A percentile compares a stretch with the other conserved stretches of the same genome.
Conservation (phyloP, 2,329 filamentous ascomycete species). For the Berkeleyomyces rouxiae region DNA sequence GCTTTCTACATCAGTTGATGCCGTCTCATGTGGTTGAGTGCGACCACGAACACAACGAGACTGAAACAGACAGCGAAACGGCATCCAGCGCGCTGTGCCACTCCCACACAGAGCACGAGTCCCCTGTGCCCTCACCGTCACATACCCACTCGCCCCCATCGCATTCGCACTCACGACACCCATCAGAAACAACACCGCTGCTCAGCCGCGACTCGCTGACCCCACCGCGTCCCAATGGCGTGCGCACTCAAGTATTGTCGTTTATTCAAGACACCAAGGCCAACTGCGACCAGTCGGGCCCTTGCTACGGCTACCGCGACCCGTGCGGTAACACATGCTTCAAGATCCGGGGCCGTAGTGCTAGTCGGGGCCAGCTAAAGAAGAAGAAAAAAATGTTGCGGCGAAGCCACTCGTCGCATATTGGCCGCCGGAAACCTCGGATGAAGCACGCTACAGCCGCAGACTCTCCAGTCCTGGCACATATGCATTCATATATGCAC, state of each 20-base stretch:
- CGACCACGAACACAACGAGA: conserved; percentile 52
- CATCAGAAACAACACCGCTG: background rate
- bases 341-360: conserved; percentile 27
- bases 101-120: background rate
- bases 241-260: conserved; percentile 42
- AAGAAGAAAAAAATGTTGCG: background rate
- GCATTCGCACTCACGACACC: too few species aligned
- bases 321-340: conserved; percentile 50
- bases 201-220: conserved; percentile 27
- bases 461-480: background rate
- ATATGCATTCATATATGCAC: background rate
- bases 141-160: background rate
- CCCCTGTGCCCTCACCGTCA: background rate
- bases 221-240: conserved; percentile 23
- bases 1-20: conserved; percentile 54
- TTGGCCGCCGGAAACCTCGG: background rate
- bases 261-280: conserved; percentile 49
- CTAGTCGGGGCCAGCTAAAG: background rate
- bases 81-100: background rate
- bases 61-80: background rate
- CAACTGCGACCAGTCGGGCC: conserved; percentile 43
- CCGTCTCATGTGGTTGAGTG: conserved; percentile 70
- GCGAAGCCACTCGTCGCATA: background rate
- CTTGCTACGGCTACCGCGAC: conserved; percentile 48
- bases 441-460: background rate